Conservation (phyloP, 2,329 filamentous ascomycete genomes). For the Pseudogymnoascus sp. region DNA sequence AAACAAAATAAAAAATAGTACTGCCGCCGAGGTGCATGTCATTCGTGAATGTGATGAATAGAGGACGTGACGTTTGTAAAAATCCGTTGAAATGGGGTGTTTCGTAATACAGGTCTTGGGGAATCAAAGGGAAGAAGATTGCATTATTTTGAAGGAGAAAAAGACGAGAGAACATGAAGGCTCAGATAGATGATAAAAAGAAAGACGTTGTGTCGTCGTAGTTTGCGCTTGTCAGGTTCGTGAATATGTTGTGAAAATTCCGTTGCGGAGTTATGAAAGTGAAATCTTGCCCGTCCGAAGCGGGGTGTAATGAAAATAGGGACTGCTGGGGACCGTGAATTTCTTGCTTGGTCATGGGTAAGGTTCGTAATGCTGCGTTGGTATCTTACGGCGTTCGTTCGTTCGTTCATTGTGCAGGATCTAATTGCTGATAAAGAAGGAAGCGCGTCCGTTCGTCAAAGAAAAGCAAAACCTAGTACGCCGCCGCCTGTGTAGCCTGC, state of each 20-base stretch:
- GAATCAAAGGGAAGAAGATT: not conserved
- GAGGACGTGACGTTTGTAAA: not conserved
- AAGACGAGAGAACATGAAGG: not conserved
- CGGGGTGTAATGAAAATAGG: not conserved
- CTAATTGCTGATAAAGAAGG: conserved; percentile 6
- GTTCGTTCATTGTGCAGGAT: not conserved
- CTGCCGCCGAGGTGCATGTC: not conserved
- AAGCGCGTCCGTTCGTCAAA: not conserved
- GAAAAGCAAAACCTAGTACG: not conserved
- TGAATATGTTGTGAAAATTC: not conserved
- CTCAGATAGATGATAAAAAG: not conserved
- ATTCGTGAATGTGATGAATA: not conserved
- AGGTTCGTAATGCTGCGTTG: conserved; percentile 1
- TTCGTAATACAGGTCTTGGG: conserved; percentile 7
- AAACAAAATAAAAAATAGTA: not conserved
- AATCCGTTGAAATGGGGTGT: not conserved
- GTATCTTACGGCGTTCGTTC: not conserved
- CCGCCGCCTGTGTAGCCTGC: not conserved
- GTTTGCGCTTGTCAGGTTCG: not conserved
- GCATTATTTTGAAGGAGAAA: not conserved
- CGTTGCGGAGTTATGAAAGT: not conserved
- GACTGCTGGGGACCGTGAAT: not conserved
- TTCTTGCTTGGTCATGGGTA: conserved; percentile 1
- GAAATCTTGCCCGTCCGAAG: not conserved
- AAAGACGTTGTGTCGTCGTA: not conserved